These are phyloP conservation scores for Chrysoporthe puriensis DNA, from an alignment of 2,329 filamentous ascomycete species.

Conservation along the genomic window DNA sequence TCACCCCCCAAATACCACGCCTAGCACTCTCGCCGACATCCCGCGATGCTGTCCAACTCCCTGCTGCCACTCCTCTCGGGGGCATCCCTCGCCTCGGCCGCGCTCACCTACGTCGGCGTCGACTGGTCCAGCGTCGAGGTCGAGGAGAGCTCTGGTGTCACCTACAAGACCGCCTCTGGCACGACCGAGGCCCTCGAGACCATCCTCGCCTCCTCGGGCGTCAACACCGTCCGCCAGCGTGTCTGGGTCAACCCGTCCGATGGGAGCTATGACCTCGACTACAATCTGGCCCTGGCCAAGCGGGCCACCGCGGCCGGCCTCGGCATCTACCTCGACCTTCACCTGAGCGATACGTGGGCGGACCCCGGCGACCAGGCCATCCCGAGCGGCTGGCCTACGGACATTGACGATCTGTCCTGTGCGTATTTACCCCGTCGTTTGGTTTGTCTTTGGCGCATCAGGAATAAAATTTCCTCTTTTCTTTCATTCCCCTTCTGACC, in stretches of 20 bases:
- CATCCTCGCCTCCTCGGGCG: conserved; percentile 63
- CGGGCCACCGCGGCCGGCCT: conserved; percentile 66
- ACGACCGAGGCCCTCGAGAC: conserved; percentile 59
- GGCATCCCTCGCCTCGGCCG: conserved; percentile 20
- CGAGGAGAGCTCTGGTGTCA: conserved; percentile 63
- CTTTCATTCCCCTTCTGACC: neutral
- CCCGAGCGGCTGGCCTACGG: conserved; percentile 66
- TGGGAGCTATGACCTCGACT: conserved; percentile 69
- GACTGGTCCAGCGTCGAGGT: conserved; percentile 61
- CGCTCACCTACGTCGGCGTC: conserved; percentile 27
- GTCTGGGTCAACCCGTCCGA: conserved; percentile 71
- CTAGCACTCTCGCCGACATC: neutral
- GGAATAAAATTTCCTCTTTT: neutral
- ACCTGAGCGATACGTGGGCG: conserved; percentile 73
- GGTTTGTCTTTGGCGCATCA: neutral
- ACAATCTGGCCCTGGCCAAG: conserved; percentile 70
- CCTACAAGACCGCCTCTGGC: conserved; percentile 62
- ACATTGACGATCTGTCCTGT: conserved; percentile 54
- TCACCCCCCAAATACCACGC: neutral
- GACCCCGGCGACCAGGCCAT: conserved; percentile 66
- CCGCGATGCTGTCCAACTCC: conserved; percentile 20
- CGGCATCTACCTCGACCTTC: conserved; percentile 64
- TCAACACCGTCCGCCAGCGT: conserved; percentile 72
- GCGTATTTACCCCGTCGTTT: neutral
- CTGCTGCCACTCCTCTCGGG: conserved; percentile 14